Evolutionary conservation across 768 basidiomycete genomes (phyloP), one percentile per base, ranked within the genome.

Genomic region (Sarcodon aspratus): DNA sequence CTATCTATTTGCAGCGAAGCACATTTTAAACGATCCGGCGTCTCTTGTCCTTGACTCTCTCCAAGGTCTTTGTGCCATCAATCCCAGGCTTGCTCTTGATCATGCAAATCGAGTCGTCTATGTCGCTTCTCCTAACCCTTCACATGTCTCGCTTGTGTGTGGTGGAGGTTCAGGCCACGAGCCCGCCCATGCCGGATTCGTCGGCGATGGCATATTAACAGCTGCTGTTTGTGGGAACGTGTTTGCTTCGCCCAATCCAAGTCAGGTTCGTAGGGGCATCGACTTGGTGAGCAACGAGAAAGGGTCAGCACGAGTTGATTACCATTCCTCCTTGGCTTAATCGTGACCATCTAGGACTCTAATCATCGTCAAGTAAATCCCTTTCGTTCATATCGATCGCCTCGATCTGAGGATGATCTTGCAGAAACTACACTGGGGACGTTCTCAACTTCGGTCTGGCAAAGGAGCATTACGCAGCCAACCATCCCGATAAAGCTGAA

Each of bases 141-240:
- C 75, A 18, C 80, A 79, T 59, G 90, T 92, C 38, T 76, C 84
- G 2, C 68, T 92, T 11, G 70, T 92, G 56, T 89, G 85, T 57
- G 89, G 89, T 8, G 89, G 90, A 6, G 89, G 90, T 33, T 79
- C 83, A 21, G 88, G 94, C 5, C 94, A 96, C 60, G 94, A 96
- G 58, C 94, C 94, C 7, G 78, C 91, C 12, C 91, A 93, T 65
- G 78, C 88, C 5, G 86, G 79, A 1, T 93, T 86, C 56, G 91
- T 95, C n/a, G 92, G 87, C 36, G 65, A 78, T 51, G 92, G 92
- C 27, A 82, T 93, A 56, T 69, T 95, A 37, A 79, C 80, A 73
- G 80, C 81, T 34, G 89, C 92, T 33, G 85, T 95, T 7, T 89
- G 83, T 55, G 94, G 94, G 7, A 86, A 78, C 56, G 71, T 96